Conservation (phyloP, 1,139 yeast species). For the Pichia sp. region DNA sequence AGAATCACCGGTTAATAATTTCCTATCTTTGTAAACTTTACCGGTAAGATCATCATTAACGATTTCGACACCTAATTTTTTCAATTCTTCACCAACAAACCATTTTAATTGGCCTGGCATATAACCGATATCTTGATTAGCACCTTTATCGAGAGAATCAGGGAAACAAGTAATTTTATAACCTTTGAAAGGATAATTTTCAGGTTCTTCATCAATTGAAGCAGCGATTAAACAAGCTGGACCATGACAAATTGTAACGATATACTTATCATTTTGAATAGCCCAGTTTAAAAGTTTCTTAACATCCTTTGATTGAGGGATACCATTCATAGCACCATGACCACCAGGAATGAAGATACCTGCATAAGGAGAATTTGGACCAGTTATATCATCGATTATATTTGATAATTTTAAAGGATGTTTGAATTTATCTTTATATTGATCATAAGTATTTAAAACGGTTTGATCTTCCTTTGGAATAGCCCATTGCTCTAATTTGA, state of each 20-base stretch:
- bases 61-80: slow-evolving; percentile 6
- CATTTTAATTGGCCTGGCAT: slow-evolving; percentile 14
- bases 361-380: slow-evolving; percentile 7
- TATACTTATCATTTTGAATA: slow-evolving; percentile 7
- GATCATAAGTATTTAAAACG: slow-evolving; percentile 6
- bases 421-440: slow-evolving; percentile 3
- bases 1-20: slow-evolving; percentile 11
- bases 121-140: slow-evolving; percentile 12
- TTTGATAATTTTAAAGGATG: slow-evolving; percentile 5
- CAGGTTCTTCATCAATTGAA: slow-evolving; percentile 2
- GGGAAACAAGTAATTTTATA: slow-evolving; percentile 10
- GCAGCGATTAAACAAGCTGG: slow-evolving; percentile 12
- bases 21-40: slow-evolving; percentile 8
- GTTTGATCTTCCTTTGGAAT: slow-evolving; percentile 12
- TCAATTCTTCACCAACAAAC: slow-evolving; percentile 10
- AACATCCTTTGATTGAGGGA: slow-evolving; percentile 9
- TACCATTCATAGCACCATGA: slow-evolving; percentile 9
- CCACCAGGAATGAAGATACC: slow-evolving; percentile 15
- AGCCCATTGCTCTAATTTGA: slow-evolving; percentile 12
- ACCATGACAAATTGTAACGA: slow-evolving; percentile 11
- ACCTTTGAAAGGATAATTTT: slow-evolving; percentile 9
- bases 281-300: slow-evolving; percentile 11
- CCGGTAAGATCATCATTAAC: slow-evolving; percentile 11
- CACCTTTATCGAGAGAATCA: slow-evolving; percentile 12
- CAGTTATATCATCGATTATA: slow-evolving; percentile 2